These are phyloP conservation scores for Diplocarpon mali DNA, from an alignment of 2,329 filamentous ascomycete genomes.

Conservation along the genomic window DNA sequence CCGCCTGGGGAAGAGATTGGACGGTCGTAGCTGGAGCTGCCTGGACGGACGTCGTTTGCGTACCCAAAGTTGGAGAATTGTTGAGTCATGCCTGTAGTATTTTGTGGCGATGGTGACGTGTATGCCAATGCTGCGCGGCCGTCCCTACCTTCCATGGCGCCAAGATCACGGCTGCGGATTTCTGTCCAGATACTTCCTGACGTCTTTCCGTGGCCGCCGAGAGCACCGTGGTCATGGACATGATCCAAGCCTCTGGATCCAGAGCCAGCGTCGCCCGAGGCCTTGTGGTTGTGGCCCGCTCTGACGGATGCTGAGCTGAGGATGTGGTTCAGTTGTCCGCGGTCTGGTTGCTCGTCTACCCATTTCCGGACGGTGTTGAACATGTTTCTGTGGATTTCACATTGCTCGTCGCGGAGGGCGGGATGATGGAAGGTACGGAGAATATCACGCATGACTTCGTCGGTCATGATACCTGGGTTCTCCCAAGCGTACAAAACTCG, in stretches of 20 bases:
- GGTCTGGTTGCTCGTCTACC: slow-evolving; percentile 59
- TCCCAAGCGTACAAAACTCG: slow-evolving; percentile 90
- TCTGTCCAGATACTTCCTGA: slow-evolving; percentile 50
- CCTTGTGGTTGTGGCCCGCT: slow-evolving; percentile 65
- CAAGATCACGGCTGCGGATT: slow-evolving; percentile 46
- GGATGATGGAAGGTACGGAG: slow-evolving; percentile 85
- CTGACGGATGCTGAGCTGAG: slow-evolving; percentile 76
- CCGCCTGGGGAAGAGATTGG: slow-evolving; percentile 16
- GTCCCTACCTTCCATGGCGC: slow-evolving; percentile 41
- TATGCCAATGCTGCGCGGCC: slow-evolving; percentile 27
- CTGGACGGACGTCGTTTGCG: slow-evolving; percentile 13
- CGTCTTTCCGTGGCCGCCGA: slow-evolving; percentile 42
- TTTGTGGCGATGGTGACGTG: slow-evolving; percentile 15
- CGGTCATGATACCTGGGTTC: slow-evolving; percentile 67
- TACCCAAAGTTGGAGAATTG: slow-evolving; percentile 22
- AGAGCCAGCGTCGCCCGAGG: slow-evolving; percentile 24
- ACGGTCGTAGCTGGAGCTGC: slow-evolving; percentile 12
- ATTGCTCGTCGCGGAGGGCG: slow-evolving; percentile 59
- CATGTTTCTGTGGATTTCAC: slow-evolving; percentile 82
- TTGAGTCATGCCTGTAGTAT: slow-evolving; percentile 15
- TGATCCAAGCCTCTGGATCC: slow-evolving; percentile 19
- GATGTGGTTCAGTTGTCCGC: slow-evolving; percentile 58
- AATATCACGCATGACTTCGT: slow-evolving; percentile 75
- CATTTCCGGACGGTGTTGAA: slow-evolving; percentile 75
- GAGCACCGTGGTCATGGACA: slow-evolving; percentile 26